Conservation (phyloP, 768 basidiomycete species). For the Bullera alba region DNA sequence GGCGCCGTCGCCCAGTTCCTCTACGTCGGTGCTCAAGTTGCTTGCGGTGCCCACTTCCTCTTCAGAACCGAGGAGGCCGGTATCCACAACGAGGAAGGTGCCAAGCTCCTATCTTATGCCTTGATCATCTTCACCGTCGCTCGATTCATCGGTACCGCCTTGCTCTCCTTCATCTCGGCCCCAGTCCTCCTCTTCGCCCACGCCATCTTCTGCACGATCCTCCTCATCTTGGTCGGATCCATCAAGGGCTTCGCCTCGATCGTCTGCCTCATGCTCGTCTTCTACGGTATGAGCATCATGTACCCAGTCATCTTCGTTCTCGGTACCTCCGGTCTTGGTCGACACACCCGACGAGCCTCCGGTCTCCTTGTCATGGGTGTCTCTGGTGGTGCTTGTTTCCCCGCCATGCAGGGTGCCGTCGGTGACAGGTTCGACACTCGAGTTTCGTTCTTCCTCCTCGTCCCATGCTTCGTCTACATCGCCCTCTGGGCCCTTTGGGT, state of each 20-base stretch:
- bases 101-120: constrained; percentile 64
- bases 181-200: constrained; percentile 58
- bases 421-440: constrained; percentile 38
- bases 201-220: constrained; percentile 53
- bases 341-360: constrained; percentile 45
- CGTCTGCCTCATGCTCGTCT: constrained; percentile 58
- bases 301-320: constrained; percentile 51
- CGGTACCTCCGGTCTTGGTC: constrained; percentile 42
- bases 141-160: constrained; percentile 56
- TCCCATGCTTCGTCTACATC: constrained; percentile 38
- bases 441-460: constrained; percentile 35
- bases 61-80: constrained; percentile 60
- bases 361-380: constrained; percentile 43
- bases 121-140: constrained; percentile 53
- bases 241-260: constrained; percentile 55
- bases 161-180: constrained; percentile 61
- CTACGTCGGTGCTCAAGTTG: constrained; percentile 48
- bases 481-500: constrained; percentile 33
- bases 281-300: constrained; percentile 54
- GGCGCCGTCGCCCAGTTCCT: constrained; percentile 67
- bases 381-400: constrained; percentile 15
- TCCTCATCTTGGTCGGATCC: constrained; percentile 53
- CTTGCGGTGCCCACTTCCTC: constrained; percentile 53
- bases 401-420: constrained; percentile 45
- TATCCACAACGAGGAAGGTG: constrained; percentile 54